phyloP scores from a whole-genome alignment of 371 early-diverging fungal species.

The Mucor plumbeus region DNA sequence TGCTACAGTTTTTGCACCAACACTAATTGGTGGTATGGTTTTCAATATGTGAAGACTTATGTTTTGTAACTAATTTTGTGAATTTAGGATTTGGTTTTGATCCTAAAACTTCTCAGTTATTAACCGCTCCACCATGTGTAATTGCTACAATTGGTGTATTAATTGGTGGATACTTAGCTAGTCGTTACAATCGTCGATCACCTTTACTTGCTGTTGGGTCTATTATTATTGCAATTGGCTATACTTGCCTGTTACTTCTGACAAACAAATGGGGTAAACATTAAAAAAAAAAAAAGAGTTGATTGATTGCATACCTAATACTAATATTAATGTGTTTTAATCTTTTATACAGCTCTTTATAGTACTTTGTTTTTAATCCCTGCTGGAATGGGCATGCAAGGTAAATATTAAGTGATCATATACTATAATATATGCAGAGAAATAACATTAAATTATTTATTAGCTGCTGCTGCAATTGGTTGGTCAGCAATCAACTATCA shows the following conservation, averaged over 20 bases:
- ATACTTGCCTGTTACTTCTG: constrained; percentile 22
- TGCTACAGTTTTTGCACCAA: constrained; percentile 32
- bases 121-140: constrained; percentile 40
- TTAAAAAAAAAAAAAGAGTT: no score
- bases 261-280: constrained; percentile 33
- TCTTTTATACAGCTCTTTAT: constrained; percentile 16
- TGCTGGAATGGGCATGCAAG: constrained; percentile 37
- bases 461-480: constrained; percentile 35
- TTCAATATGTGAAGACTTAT: constrained; percentile 12
- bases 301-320: neutral
- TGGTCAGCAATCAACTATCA: constrained; percentile 37
- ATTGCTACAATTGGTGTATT: constrained; percentile 31
- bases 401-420: constrained; percentile 16
- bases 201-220: constrained; percentile 32
- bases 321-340: neutral
- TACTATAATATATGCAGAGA: neutral
- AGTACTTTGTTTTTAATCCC: constrained; percentile 26
- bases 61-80: constrained; percentile 56
- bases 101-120: constrained; percentile 25
- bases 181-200: constrained; percentile 28
- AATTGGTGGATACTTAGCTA: constrained; percentile 32
- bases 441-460: neutral
- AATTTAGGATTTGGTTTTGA: constrained; percentile 38
- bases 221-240: constrained; percentile 29
- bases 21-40: constrained; percentile 30